Evolutionary conservation across 768 basidiomycete species (phyloP), one percentile per base, ranked within the genome.

Genomic region (Tricholomella constricta): DNA sequence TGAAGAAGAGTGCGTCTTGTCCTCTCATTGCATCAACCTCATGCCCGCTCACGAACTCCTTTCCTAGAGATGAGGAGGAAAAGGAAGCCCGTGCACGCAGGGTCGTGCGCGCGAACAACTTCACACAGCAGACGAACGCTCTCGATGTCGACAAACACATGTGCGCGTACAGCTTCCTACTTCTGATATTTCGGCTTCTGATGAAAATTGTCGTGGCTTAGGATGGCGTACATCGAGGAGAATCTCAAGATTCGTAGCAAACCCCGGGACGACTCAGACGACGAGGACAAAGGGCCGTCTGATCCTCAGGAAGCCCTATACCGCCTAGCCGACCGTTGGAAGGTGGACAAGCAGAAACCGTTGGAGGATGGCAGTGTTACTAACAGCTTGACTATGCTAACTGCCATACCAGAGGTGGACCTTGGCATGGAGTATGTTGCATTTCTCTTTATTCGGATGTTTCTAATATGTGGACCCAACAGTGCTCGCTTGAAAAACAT

Each of bases 141-240:
- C 79, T 98, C 19, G 96, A 98, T 65, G 94, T 97, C 22, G 96
- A 99, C 74, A 98, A 98, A 65, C 97, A 98, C 64, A 98, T 98
- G 96, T 94, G 52, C 45, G 91, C 74, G n/a, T 12, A 3, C 40
- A 29, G 20, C 22, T 11, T 37, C 44, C 29, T 8, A 40, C n/a
- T 12, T 19, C 23, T 37, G 4, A 25, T n/a, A 31, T 34, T 17
- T 27, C 31, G 22, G 29, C 6, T 23, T 25, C 27, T 45, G 11
- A 14, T 25, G 40, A 6, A 12, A 9, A 20, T 14, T 49, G 43
- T 11, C 31, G 17, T 44, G 36, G 20, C 29, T 5, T 59, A 95
- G 94, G 96, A 94, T 98, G 90, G 92, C 89, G 2, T 98, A 96
- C 65, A 98, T 99, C 45, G 97, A 98, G 62, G 85, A 91, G 64